phyloP scores from a whole-genome alignment of 139 green algal genomes.

The Closterium sp. region DNA sequence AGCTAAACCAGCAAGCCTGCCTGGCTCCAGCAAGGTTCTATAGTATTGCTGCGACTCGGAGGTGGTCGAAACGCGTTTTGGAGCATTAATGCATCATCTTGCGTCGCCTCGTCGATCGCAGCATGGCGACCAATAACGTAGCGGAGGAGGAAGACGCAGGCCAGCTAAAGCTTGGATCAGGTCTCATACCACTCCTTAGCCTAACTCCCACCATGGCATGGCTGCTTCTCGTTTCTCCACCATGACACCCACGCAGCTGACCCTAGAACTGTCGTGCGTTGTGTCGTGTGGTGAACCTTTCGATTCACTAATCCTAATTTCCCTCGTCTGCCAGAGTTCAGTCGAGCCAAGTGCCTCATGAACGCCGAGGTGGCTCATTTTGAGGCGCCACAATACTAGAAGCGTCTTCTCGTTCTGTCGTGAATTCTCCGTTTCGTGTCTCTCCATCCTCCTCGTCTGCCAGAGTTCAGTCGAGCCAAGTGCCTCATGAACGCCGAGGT shows the following conservation, averaged over 20 bases:
- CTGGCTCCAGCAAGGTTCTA: background rate
- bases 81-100: background rate
- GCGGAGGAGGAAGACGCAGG: background rate
- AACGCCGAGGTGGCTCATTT: conserved; percentile 43
- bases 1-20: background rate
- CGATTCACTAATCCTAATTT: too few species aligned
- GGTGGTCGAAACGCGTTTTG: background rate
- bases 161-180: background rate
- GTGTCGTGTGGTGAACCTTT: too few species aligned
- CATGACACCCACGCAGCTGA: background rate
- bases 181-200: background rate
- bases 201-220: background rate
- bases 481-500: conserved; percentile 47
- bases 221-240: background rate
- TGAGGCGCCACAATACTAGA: too few species aligned
- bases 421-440: background rate
- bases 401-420: too few species aligned
- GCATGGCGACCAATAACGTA: background rate
- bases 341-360: conserved; percentile 36
- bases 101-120: background rate
- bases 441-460: background rate
- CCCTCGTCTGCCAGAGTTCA: too few species aligned
- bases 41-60: background rate
- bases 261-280: background rate
- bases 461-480: conserved; percentile 37